phyloP scores from a whole-genome alignment of 352 stramenopile genomes.

The Globisporangium ultimum region DNA sequence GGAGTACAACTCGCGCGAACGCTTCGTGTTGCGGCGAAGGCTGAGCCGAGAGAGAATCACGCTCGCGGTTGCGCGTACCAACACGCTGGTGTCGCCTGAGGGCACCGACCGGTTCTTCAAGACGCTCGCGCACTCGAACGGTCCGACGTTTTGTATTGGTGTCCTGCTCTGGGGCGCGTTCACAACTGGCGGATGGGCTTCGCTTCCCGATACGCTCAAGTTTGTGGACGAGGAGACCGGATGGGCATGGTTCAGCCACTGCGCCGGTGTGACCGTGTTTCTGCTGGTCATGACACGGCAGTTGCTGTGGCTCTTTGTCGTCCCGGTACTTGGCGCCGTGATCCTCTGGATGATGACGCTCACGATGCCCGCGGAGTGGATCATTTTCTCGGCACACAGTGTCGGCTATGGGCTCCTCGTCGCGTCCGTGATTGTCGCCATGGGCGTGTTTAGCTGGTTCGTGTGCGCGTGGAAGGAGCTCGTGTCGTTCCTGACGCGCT shows the following conservation, averaged over 20 bases:
- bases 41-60: conserved; percentile 78
- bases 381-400: conserved; percentile 81
- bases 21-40: conserved; percentile 64
- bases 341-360: conserved; percentile 77
- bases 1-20: conserved; percentile 79
- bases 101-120: conserved; percentile 15
- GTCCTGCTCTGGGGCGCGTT: conserved; percentile 75
- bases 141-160: conserved; percentile 55
- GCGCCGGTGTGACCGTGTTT: conserved; percentile 74
- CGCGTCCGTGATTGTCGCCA: conserved; percentile 69
- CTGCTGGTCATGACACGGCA: conserved; percentile 70
- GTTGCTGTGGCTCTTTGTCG: conserved; percentile 69
- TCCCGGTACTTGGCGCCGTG: conserved; percentile 60
- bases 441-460: conserved; percentile 82
- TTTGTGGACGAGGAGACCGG: conserved; percentile 83
- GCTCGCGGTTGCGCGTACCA: conserved; percentile 63
- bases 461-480: conserved; percentile 74
- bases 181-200: conserved; percentile 71
- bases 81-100: conserved; percentile 19
- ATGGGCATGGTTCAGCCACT: conserved; percentile 86
- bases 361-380: conserved; percentile 72
- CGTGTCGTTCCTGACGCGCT: conserved; percentile 75
- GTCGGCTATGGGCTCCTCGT: conserved; percentile 71
- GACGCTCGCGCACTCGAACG: conserved; percentile 31
- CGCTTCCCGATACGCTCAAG: conserved; percentile 74